Conservation (phyloP, 192 early-diverging fungal species). For the Rhizophagus clarus region DNA sequence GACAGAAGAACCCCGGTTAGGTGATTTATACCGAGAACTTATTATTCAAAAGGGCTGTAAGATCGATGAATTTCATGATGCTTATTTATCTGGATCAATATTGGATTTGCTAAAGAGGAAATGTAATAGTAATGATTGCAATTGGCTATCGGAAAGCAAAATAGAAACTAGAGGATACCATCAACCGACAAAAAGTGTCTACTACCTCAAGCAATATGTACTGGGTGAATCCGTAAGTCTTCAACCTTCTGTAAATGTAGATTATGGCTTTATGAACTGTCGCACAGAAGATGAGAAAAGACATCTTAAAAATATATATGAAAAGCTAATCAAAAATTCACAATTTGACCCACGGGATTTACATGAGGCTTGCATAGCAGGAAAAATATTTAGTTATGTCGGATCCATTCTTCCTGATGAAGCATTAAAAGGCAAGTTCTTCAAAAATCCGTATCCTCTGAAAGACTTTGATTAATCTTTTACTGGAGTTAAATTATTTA, state of each 20-base stretch:
- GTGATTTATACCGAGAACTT: not conserved
- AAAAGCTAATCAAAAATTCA: not conserved
- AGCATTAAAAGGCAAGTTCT: no score
- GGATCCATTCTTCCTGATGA: not conserved
- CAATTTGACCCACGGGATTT: slow-evolving; percentile 1
- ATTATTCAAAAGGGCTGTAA: not conserved
- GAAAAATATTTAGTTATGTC: slow-evolving; percentile 13
- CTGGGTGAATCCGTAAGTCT: not conserved
- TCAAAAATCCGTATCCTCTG: no score
- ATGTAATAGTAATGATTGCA: not conserved
- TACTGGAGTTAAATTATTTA: no score
- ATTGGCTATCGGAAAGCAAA: not conserved
- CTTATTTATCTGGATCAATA: not conserved
- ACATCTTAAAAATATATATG: not conserved
- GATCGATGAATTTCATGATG: no score
- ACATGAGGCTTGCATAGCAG: not conserved
- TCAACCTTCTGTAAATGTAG: not conserved
- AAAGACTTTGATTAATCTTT: no score
- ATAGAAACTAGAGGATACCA: not conserved
- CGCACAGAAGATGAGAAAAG: not conserved
- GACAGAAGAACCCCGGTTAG: not conserved
- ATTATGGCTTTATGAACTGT: not conserved
- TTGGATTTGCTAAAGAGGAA: slow-evolving; percentile 1
- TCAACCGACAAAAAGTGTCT: not conserved
- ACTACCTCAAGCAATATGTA: not conserved